These are phyloP conservation scores for Starmerella vitae DNA, from an alignment of 805 yeast species.

Conservation along the genomic window DNA sequence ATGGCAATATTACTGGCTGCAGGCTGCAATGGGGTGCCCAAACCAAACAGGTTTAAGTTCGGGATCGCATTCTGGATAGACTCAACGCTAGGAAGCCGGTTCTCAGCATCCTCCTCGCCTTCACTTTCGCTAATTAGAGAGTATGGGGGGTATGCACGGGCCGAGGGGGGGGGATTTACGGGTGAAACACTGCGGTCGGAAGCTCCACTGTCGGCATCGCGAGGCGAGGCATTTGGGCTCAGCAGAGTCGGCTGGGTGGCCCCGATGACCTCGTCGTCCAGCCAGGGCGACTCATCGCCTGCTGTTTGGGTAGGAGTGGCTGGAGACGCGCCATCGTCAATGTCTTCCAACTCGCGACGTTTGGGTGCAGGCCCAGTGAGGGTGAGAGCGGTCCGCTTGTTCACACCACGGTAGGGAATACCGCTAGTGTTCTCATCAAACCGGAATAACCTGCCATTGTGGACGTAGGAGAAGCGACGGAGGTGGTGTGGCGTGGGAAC, in stretches of 20 bases:
- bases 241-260: neutral
- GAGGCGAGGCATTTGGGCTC: neutral
- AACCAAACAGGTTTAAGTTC: neutral
- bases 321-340: neutral
- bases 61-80: constrained; percentile 13
- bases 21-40: neutral
- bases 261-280: neutral
- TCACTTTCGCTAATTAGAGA: neutral
- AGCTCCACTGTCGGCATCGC: constrained; percentile 4
- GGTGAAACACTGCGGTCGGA: constrained; percentile 17
- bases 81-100: neutral
- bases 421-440: constrained; percentile 21
- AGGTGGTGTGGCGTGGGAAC: constrained; percentile 27
- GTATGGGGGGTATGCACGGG: constrained; percentile 16
- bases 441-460: constrained; percentile 19
- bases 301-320: neutral
- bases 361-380: constrained; percentile 15
- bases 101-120: neutral
- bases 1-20: neutral
- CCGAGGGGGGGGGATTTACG: too few relatives aligned
- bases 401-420: neutral
- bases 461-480: constrained; percentile 23
- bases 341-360: constrained; percentile 16
- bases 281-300: neutral
- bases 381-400: constrained; percentile 11